Percentiles rank a stretch among this genome's conserved stretches.
phyloP scores from a whole-genome alignment of 371 early-diverging fungal genomes.

The Syncephalastrum contaminatum region DNA sequence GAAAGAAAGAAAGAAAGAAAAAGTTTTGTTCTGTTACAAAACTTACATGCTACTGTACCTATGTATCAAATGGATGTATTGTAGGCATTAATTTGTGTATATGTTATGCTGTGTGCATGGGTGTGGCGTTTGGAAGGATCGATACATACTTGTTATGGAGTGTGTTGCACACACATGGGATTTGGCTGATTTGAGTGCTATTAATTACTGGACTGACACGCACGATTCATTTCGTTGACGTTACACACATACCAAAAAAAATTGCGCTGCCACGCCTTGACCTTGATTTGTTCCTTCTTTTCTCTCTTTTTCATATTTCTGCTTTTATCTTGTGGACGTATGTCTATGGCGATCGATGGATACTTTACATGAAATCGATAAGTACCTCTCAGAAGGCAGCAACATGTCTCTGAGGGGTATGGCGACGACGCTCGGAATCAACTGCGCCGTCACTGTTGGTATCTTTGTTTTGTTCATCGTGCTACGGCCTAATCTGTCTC shows the following conservation, averaged over 20 bases:
- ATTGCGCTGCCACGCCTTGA: constrained; percentile 1
- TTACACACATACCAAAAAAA: constrained; percentile 1
- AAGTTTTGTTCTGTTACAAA: no score
- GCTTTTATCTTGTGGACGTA: constrained; percentile 3
- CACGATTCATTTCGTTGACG: background rate
- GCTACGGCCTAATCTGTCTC: constrained; percentile 51
- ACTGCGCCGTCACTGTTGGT: constrained; percentile 44
- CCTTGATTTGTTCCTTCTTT: constrained; percentile 3
- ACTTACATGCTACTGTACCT: no score
- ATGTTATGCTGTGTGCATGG: no score
- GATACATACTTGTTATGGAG: no score
- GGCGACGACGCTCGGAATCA: constrained; percentile 50
- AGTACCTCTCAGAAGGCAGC: constrained; percentile 14
- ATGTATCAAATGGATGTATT: no score
- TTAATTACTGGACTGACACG: background rate
- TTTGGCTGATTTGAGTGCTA: background rate
- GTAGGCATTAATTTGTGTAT: no score
- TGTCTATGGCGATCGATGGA: constrained; percentile 7
- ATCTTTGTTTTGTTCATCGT: constrained; percentile 41
- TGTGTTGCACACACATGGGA: no score
- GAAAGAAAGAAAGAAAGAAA: no score
- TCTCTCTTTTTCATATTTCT: background rate
- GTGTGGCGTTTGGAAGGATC: no score
- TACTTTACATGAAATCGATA: constrained; percentile 10
- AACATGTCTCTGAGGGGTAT: constrained; percentile 35